Conservation (phyloP, 768 basidiomycete species). For the Phaeotremella skinneri region DNA sequence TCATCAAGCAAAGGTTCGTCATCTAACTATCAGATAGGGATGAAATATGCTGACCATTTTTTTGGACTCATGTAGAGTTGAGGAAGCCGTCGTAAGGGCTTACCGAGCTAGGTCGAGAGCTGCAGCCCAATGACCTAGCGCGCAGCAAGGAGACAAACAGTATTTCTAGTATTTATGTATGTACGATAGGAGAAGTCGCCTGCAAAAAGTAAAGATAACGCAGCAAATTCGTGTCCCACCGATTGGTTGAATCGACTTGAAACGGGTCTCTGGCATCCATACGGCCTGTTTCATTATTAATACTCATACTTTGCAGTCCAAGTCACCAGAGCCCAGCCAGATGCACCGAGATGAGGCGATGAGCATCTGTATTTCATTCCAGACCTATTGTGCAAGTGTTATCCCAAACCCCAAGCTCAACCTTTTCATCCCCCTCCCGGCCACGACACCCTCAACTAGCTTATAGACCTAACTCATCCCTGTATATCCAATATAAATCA, state of each 20-base stretch:
- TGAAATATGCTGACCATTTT: no score
- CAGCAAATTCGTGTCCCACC: no score
- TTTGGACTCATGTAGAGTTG: neutral
- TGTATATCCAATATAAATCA: constrained; percentile 17
- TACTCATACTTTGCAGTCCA: no score
- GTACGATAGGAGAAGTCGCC: no score
- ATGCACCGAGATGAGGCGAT: neutral
- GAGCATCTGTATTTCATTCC: neutral
- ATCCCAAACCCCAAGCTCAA: neutral
- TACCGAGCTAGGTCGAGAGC: constrained; percentile 17
- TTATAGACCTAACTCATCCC: constrained; percentile 48
- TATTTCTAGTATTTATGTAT: no score
- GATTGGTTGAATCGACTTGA: no score
- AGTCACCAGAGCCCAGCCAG: neutral
- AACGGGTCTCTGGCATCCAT: no score
- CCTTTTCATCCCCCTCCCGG: neutral
- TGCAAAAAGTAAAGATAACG: no score
- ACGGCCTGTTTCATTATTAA: no score
- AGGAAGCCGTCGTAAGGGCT: constrained; percentile 26
- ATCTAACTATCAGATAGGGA: neutral
- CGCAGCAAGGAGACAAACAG: neutral
- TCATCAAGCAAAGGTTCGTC: constrained; percentile 44
- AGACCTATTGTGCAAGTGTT: neutral
- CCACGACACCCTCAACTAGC: neutral
- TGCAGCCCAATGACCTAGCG: neutral